Percentiles rank a stretch among this genome's conserved stretches.
Evolutionary conservation across 805 yeast species (phyloP).

Genomic region (Metschnikowia cubensis): DNA sequence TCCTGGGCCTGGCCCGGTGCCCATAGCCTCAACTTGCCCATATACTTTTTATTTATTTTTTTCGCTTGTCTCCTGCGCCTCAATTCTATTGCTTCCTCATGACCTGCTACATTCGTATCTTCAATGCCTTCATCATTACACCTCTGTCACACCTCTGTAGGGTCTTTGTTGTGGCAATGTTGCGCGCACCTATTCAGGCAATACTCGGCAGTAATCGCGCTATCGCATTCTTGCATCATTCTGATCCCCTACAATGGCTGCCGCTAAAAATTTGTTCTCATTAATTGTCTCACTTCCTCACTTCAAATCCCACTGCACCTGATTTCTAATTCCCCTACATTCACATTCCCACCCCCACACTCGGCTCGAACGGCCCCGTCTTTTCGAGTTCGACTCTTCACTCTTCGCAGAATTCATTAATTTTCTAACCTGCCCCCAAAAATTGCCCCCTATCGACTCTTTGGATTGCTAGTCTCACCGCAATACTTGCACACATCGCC

Average conservation of each 20-base stretch:
- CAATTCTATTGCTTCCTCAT: too few species aligned
- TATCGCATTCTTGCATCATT: constrained; percentile 1
- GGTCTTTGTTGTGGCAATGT: background rate
- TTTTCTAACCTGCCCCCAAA: background rate
- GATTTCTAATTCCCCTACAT: background rate
- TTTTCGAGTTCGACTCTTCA: background rate
- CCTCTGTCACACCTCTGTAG: too few species aligned
- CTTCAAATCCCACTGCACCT: constrained; percentile 1
- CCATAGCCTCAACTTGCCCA: too few species aligned
- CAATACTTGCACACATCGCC: background rate
- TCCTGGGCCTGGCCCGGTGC: too few species aligned
- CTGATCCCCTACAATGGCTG: constrained; percentile 4
- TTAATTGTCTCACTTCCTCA: constrained; percentile 3
- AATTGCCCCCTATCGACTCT: background rate
- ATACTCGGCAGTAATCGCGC: background rate
- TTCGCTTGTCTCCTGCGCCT: too few species aligned
- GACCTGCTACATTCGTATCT: background rate
- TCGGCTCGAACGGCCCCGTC: background rate
- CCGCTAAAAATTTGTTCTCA: constrained; percentile 4
- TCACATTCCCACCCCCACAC: background rate
- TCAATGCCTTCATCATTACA: background rate
- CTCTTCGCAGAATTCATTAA: background rate
- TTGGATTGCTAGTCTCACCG: background rate
- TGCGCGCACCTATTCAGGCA: constrained; percentile 1
- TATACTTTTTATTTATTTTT: too few species aligned